Evolutionary conservation across 352 stramenopile genomes (phyloP).

Genomic region (Pythium pyrilobum): DNA sequence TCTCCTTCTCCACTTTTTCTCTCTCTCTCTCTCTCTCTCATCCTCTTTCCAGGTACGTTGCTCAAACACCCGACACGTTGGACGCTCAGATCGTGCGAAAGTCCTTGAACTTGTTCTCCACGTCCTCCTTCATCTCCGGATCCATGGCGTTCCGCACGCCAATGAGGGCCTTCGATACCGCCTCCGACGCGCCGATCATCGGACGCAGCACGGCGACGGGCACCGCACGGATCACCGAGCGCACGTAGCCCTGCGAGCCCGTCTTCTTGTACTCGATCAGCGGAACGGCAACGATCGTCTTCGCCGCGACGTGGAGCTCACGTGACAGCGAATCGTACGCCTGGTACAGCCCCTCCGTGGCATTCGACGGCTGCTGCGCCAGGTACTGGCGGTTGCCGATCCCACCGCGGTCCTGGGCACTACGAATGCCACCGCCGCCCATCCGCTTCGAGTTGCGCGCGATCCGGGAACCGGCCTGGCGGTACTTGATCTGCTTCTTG

Average conservation of each 20-base stretch:
- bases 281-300: slow-evolving; percentile 85
- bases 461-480: slow-evolving; percentile 70
- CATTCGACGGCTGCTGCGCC: slow-evolving; percentile 74
- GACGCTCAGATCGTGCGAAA: slow-evolving; percentile 35
- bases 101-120: slow-evolving; percentile 92
- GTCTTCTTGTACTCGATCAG: slow-evolving; percentile 90
- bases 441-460: slow-evolving; percentile 73
- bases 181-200: slow-evolving; percentile 86
- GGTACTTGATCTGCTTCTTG: slow-evolving; percentile 74
- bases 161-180: slow-evolving; percentile 81
- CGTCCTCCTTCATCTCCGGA: slow-evolving; percentile 86
- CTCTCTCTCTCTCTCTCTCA: neutral
- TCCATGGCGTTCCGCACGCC: slow-evolving; percentile 84
- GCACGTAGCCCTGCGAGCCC: slow-evolving; percentile 83
- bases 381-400: slow-evolving; percentile 80
- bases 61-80: no score
- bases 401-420: slow-evolving; percentile 62
- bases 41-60: no score
- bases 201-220: slow-evolving; percentile 77
- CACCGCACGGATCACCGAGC: slow-evolving; percentile 84
- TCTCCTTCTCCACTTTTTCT: slow-evolving; percentile 5
- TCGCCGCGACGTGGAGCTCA: slow-evolving; percentile 78
- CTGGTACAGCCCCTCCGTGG: slow-evolving; percentile 75
- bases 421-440: slow-evolving; percentile 73
- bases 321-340: slow-evolving; percentile 82